phyloP scores from a whole-genome alignment of 768 basidiomycete species.

The Tephrocybe sp. region DNA sequence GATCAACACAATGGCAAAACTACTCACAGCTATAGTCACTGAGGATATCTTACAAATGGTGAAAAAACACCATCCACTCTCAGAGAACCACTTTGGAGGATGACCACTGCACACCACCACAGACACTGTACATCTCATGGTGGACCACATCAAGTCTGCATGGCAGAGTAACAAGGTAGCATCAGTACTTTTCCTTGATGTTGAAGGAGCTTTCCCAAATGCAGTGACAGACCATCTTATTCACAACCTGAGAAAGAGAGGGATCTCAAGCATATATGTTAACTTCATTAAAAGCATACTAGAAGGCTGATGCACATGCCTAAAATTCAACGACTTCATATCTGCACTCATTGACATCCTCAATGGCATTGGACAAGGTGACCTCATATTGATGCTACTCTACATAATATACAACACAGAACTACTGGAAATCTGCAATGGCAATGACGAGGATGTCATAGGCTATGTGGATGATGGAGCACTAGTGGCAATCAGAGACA shows the following conservation, averaged over 20 bases:
- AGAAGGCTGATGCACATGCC: constrained; percentile 13
- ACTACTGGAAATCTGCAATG: no score
- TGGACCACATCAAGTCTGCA: constrained; percentile 31
- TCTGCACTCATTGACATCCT: constrained; percentile 15
- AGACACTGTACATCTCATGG: no score
- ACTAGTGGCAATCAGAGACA: no score
- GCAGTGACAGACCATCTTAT: no score
- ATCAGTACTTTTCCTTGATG: constrained; percentile 25
- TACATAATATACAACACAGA: no score
- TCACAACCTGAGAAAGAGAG: constrained; percentile 20
- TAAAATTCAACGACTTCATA: constrained; percentile 25
- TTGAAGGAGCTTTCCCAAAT: no score
- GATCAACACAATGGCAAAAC: background rate
- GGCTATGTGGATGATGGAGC: no score
- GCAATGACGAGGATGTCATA: no score
- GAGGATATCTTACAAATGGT: background rate
- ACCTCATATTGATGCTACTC: constrained; percentile 21
- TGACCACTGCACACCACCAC: constrained; percentile 26
- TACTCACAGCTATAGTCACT: background rate
- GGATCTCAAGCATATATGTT: constrained; percentile 20
- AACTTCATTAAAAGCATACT: constrained; percentile 16
- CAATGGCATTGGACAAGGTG: constrained; percentile 26
- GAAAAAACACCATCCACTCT: background rate
- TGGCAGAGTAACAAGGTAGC: constrained; percentile 27
- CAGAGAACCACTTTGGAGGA: no score